Evolutionary conservation across 1,284 basidiomycete species (phyloP), one percentile per base, ranked within the genome.

Genomic region (Leucoagaricus sp.): DNA sequence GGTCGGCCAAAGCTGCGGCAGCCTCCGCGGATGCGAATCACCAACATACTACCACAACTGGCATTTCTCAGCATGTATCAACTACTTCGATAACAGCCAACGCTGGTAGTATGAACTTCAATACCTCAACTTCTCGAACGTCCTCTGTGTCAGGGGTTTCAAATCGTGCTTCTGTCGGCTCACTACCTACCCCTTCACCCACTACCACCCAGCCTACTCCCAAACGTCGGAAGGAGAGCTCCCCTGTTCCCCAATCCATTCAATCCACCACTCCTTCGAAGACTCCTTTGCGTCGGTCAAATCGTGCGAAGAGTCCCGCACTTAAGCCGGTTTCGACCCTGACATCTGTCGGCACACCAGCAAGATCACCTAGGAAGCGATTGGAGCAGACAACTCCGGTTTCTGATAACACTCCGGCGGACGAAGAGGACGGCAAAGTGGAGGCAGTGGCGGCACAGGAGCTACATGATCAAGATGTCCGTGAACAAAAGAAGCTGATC

Each of bases 401-500:
- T 1, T 46, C 55, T 13, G 49, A 57, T 31, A 67, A 77, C 50
- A 68, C 73, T 3, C 76, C 77, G 55, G 69, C 72, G 2, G 82
- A 85, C 1, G 85, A 86, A 17, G 85, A 87, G 45, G 85, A 86
- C 29, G 80, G 78, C n/a, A 73, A 75, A 21, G 63, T 70, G 4
- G 68, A 75, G 21, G 71, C 77, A 26, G 77, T 86, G 2, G 80
- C 84, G 1, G 82, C 81, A 28, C 77, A 82, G n/a, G 81, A 85
- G 64, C 78, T 88, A 67, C 79, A 79, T 29, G 78, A 83, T 12
- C 75, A 84, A 64, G 90, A 92, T 68, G 75, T 92, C 34, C 76
- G 75, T 28, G 89, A 91, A 69, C 87, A 91, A 72, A 82, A 81
- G 69, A 82, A 82, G 64, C 68, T 92, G 65, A 88, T 91, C 54